Evolutionary conservation across 225 moss, liverwort and hornwort genomes (phyloP).

Genomic region (Lunularia cruciata): DNA sequence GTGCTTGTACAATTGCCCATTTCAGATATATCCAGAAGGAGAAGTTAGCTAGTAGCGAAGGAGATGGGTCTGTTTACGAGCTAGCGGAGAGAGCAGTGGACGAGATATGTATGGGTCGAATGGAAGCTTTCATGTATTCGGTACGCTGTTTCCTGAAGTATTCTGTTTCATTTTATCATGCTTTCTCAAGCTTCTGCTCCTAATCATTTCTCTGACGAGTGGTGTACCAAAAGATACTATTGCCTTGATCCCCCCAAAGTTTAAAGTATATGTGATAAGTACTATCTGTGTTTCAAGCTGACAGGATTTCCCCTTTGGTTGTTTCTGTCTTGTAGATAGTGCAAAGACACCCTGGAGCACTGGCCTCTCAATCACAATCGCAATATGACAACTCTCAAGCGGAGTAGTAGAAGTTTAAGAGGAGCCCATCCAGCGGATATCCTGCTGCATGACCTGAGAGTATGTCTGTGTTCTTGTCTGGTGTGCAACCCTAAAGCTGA

Average conservation of each 20-base stretch:
- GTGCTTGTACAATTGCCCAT: no score
- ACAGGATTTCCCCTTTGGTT: background rate
- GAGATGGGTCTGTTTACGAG: conserved; percentile 69
- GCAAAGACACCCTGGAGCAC: background rate
- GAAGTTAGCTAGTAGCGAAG: conserved; percentile 67
- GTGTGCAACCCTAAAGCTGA: no score
- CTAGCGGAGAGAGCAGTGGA: conserved; percentile 84
- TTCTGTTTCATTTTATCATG: no score
- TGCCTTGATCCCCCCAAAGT: background rate
- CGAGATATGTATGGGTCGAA: conserved; percentile 44
- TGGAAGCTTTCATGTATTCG: conserved; percentile 59
- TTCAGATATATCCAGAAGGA: conserved; percentile 84
- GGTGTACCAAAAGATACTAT: background rate
- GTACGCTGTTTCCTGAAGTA: conserved; percentile 19
- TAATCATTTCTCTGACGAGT: background rate
- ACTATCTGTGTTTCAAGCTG: background rate
- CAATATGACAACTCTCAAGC: no score
- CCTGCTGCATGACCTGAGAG: no score
- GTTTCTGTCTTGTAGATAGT: conserved; percentile 2
- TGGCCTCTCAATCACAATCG: no score
- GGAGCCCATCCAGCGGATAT: no score
- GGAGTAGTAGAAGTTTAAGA: no score
- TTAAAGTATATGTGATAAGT: background rate
- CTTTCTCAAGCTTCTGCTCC: background rate
- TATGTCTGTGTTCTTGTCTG: no score